Evolutionary conservation across 139 green algal genomes (phyloP).

Genomic region (Closterium sp.): DNA sequence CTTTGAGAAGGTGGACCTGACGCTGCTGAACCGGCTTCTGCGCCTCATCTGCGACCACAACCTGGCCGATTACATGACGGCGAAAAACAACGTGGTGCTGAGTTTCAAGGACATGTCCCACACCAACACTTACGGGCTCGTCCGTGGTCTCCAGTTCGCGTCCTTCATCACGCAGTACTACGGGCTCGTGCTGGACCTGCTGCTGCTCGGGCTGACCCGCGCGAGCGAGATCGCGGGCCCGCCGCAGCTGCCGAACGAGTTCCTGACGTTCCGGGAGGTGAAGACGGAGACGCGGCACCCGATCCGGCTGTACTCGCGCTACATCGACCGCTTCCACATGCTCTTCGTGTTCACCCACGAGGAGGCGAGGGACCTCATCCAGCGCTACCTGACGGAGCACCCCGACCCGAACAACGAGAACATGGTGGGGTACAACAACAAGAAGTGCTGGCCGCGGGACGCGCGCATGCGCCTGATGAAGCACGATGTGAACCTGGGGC

Average conservation of each 20-base stretch:
- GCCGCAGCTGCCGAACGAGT: constrained; percentile 93
- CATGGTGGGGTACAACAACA: constrained; percentile 99
- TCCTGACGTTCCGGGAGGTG: constrained; percentile 88
- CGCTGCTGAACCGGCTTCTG: constrained; percentile 95
- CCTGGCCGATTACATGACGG: constrained; percentile 99
- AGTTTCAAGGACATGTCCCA: constrained; percentile 92
- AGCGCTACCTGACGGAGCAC: constrained; percentile 95
- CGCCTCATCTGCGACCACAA: constrained; percentile 97
- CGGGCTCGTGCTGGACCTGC: constrained; percentile 93
- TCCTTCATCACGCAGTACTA: constrained; percentile 97
- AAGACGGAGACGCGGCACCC: constrained; percentile 87
- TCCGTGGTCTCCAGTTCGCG: constrained; percentile 96
- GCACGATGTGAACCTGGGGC: constrained; percentile 99
- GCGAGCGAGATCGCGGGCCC: constrained; percentile 91
- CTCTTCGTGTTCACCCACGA: constrained; percentile 90
- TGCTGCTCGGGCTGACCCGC: constrained; percentile 94
- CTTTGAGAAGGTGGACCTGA: constrained; percentile 98
- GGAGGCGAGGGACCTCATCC: constrained; percentile 71
- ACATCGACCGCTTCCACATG: constrained; percentile 86
- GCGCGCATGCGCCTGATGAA: constrained; percentile 99
- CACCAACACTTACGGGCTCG: constrained; percentile 97
- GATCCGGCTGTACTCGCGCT: constrained; percentile 95
- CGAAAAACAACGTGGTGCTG: constrained; percentile 66
- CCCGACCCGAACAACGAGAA: constrained; percentile 99
- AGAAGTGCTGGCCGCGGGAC: constrained; percentile 98